Evolutionary conservation across 352 stramenopile genomes (phyloP).

Genomic region (Phytophthora tentaculata): DNA sequence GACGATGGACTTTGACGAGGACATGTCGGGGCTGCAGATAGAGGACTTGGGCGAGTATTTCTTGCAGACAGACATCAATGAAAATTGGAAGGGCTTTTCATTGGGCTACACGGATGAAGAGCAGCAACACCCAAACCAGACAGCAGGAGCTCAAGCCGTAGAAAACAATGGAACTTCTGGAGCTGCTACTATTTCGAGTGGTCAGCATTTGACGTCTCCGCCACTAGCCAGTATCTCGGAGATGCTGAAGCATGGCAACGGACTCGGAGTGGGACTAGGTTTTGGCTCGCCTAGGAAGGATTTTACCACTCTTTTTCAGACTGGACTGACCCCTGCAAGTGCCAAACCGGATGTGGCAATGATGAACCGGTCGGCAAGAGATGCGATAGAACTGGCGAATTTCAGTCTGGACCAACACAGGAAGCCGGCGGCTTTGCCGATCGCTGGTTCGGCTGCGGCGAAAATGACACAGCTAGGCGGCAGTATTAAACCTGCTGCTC

Average conservation of each 20-base stretch:
- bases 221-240: constrained; percentile 54
- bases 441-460: background rate
- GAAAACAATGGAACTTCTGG: constrained; percentile 8
- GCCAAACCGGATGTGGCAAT: constrained; percentile 30
- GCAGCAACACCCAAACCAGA: constrained; percentile 16
- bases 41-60: constrained; percentile 81
- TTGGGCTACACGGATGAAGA: constrained; percentile 72
- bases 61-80: constrained; percentile 59
- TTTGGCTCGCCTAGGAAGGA: constrained; percentile 40
- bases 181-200: background rate
- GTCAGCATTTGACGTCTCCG: constrained; percentile 45
- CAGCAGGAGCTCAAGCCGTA: constrained; percentile 6
- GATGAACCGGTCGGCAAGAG: constrained; percentile 32
- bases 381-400: constrained; percentile 43
- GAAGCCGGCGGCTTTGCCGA: constrained; percentile 19
- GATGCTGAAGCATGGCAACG: constrained; percentile 46
- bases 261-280: constrained; percentile 29
- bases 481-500: constrained; percentile 34
- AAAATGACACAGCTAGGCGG: constrained; percentile 20
- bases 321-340: constrained; percentile 30
- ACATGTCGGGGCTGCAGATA: constrained; percentile 78
- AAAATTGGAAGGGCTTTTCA: constrained; percentile 78
- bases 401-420: constrained; percentile 51
- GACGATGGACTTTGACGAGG: constrained; percentile 68
- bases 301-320: constrained; percentile 38